Conservation (phyloP, 306 rosid genomes). For the Ochetophila trinervis region DNA sequence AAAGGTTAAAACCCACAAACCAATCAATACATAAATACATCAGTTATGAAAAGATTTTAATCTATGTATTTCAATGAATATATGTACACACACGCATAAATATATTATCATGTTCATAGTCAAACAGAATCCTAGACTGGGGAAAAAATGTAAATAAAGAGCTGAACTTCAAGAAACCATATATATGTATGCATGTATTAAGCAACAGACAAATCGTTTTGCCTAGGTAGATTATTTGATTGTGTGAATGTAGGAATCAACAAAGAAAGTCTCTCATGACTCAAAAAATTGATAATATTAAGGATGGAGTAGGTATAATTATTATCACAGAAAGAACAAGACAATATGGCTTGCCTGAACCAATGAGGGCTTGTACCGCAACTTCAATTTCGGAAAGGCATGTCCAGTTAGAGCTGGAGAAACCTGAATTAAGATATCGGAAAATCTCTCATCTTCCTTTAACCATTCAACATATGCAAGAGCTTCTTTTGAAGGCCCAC, state of each 20-base stretch:
- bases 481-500: slow-evolving; percentile 87
- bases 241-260: not conserved
- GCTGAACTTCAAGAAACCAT: not conserved
- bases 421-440: slow-evolving; percentile 63
- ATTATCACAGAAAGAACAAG: not conserved
- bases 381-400: slow-evolving; percentile 79
- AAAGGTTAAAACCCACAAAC: not conserved
- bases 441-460: slow-evolving; percentile 70
- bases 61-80: no score
- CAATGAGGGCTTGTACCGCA: slow-evolving; percentile 87
- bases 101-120: no score
- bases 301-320: not conserved
- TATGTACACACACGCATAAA: no score
- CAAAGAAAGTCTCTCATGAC: not conserved
- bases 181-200: not conserved
- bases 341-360: slow-evolving; percentile 61
- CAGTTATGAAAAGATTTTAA: not conserved
- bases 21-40: not conserved
- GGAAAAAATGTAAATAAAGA: no score
- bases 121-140: no score
- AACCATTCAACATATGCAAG: slow-evolving; percentile 75
- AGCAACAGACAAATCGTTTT: no score
- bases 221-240: not conserved
- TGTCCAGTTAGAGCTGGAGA: slow-evolving; percentile 72
- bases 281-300: not conserved